Base-by-base conservation (phyloP, 306 rosid genomes). In the Acacia crassicarpa region DNA sequence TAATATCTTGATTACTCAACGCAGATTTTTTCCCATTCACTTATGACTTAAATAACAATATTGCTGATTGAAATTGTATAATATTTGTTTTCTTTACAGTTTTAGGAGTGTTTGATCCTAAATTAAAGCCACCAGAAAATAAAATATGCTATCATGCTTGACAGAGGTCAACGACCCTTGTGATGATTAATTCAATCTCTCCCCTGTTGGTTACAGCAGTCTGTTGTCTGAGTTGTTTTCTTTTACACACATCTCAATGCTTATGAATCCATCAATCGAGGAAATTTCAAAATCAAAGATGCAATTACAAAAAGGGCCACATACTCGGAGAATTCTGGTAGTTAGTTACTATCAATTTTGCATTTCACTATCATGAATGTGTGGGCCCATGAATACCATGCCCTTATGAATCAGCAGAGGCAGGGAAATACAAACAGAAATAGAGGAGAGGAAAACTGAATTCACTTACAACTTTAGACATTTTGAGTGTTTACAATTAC, bases 401-500 rank as follows among this genome's bases (percentile, higher is more conserved):
- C 49, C 22, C 77, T 49, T 69, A 69, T 35, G 23, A 69, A 69
- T 76, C 54, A 41, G 4, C 49, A 69, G n/a, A 33, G 49, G 80
- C 62, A 9, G n/a, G 33, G n/a, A 68, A 68, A 74, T 48, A 81
- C 32, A 62, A 46, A 68, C 10, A 79, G 19, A 41, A 43, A 9
- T 8, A 72, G n/a, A 81, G 75, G 75, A 76, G 69, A 84, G 62
- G 19, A 61, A 83, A 58, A 49, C 80, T 62, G 63, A 59, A 70
- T 80, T 81, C 84, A 79, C 99, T 91, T 90, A 95, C 99, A 93
- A 86, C 94, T 95, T 95, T 84, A 95, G 85, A 85, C 99, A 95
- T 82, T 90, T 93, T 53, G 99, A 95, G 83, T 95, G 95, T 89
- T 91, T 95, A 82, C 98, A 93, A 80, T 93, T 95, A 80, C 99